Conservation (phyloP, 331 rosid species). For the Spiraea crenata region DNA sequence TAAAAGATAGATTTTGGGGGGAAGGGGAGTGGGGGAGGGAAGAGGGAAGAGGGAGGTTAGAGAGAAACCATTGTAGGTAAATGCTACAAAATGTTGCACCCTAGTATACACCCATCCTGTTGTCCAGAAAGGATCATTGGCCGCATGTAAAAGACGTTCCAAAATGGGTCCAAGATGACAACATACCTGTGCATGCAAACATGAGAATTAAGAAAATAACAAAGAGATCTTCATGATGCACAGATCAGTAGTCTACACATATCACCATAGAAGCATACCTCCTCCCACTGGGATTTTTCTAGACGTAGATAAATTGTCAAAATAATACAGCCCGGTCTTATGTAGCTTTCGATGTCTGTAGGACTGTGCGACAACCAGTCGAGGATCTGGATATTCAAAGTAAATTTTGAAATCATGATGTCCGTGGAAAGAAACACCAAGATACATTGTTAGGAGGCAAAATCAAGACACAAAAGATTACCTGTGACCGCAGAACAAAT, state of each 20-base stretch:
- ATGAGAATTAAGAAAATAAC: background rate
- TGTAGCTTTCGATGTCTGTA: slow-evolving; percentile 78
- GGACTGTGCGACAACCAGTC: slow-evolving; percentile 77
- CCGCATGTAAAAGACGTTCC: slow-evolving; percentile 56
- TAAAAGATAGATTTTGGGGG: too few species aligned
- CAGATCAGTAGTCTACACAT: background rate
- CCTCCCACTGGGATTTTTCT: slow-evolving; percentile 63
- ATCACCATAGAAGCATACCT: slow-evolving; percentile 43
- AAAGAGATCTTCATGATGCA: background rate
- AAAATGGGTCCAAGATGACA: slow-evolving; percentile 59
- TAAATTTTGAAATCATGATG: background rate
- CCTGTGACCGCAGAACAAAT: slow-evolving; percentile 67
- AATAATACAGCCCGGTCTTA: slow-evolving; percentile 78
- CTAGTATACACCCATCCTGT: slow-evolving; percentile 86
- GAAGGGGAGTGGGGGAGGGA: too few species aligned
- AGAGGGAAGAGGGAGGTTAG: background rate
- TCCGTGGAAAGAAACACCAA: background rate
- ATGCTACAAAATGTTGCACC: slow-evolving; percentile 63
- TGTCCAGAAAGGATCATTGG: slow-evolving; percentile 71
- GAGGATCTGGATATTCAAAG: slow-evolving; percentile 46
- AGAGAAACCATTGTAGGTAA: slow-evolving; percentile 59
- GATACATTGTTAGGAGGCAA: background rate
- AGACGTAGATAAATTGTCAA: slow-evolving; percentile 63
- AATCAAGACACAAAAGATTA: slow-evolving; percentile 19
- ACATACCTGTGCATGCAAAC: slow-evolving; percentile 50